Percentiles rank a stretch among this genome's conserved stretches.
These are phyloP conservation scores for Colletotrichum caudatum DNA, from an alignment of 2,329 filamentous ascomycete genomes.

Conservation along the genomic window DNA sequence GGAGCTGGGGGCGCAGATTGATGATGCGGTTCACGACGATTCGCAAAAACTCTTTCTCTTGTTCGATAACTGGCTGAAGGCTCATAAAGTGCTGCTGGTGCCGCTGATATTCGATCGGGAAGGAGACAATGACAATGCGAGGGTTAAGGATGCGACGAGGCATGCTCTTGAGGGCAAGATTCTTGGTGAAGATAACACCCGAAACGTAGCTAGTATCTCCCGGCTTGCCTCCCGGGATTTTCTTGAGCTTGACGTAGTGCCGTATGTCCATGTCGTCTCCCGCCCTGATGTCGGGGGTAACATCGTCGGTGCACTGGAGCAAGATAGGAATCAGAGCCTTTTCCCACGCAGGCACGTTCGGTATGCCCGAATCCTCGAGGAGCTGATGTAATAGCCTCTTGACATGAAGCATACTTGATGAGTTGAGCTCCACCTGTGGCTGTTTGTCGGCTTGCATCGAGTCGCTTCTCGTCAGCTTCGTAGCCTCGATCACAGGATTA, in stretches of 20 bases:
- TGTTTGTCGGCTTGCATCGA: slow-evolving; percentile 82
- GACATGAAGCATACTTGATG: slow-evolving; percentile 89
- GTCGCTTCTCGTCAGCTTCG: slow-evolving; percentile 78
- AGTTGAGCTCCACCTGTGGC: slow-evolving; percentile 85
- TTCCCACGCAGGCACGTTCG: slow-evolving; percentile 84
- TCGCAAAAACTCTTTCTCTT: slow-evolving; percentile 92
- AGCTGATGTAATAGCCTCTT: slow-evolving; percentile 86
- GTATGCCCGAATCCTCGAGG: slow-evolving; percentile 79
- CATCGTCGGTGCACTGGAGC: slow-evolving; percentile 90
- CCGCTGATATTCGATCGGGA: slow-evolving; percentile 94
- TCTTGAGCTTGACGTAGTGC: slow-evolving; percentile 97
- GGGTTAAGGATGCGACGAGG: slow-evolving; percentile 85
- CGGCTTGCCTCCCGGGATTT: slow-evolving; percentile 89
- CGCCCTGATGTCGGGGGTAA: slow-evolving; percentile 89
- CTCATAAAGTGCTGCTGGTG: slow-evolving; percentile 97
- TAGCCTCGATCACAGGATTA: slow-evolving; percentile 56
- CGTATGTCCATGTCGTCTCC: slow-evolving; percentile 97
- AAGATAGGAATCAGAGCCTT: slow-evolving; percentile 91
- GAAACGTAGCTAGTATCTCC: slow-evolving; percentile 97
- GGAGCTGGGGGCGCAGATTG: slow-evolving; percentile 83
- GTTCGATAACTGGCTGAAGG: slow-evolving; percentile 93
- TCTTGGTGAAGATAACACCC: slow-evolving; percentile 97
- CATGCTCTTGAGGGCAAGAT: slow-evolving; percentile 97
- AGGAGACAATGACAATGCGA: slow-evolving; percentile 91
- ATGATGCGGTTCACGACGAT: slow-evolving; percentile 94